These are phyloP conservation scores for Agaricales sp. DNA, from an alignment of 1,284 basidiomycete genomes.

Conservation along the genomic window DNA sequence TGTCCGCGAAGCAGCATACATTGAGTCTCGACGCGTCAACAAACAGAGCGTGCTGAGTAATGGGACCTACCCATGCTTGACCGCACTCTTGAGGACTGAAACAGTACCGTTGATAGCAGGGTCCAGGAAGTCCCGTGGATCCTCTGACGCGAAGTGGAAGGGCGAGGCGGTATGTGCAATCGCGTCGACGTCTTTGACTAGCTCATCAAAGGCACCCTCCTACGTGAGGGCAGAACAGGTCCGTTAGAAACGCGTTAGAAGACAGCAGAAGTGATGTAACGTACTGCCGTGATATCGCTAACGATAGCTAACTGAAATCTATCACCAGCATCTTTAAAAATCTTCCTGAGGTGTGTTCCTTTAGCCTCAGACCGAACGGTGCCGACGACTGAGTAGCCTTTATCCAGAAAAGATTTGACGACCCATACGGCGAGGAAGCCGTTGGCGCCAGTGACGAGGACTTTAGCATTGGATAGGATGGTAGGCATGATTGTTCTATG, in stretches of 20 bases:
- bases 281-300: constrained; percentile 16
- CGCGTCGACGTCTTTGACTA: constrained; percentile 19
- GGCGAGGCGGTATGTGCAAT: constrained; percentile 20
- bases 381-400: constrained; percentile 8
- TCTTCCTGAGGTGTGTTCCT: constrained; percentile 15
- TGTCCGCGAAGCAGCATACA: constrained; percentile 9
- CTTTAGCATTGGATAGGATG: neutral
- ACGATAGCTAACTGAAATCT: constrained; percentile 18
- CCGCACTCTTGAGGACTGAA: constrained; percentile 12
- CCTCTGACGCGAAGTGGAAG: constrained; percentile 11
- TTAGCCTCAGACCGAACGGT: constrained; percentile 18
- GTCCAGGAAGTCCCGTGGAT: constrained; percentile 13
- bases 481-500: neutral
- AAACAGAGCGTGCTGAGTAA: neutral
- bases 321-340: constrained; percentile 14
- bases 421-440: constrained; percentile 25
- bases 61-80: constrained; percentile 8
- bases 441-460: no score
- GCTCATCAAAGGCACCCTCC: constrained; percentile 22
- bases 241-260: neutral
- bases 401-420: constrained; percentile 15
- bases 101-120: constrained; percentile 17
- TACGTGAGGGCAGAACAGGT: constrained; percentile 5
- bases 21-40: no score
- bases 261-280: constrained; percentile 1